Evolutionary conservation across 768 basidiomycete genomes (phyloP).

Genomic region (Dendrothele bispora): DNA sequence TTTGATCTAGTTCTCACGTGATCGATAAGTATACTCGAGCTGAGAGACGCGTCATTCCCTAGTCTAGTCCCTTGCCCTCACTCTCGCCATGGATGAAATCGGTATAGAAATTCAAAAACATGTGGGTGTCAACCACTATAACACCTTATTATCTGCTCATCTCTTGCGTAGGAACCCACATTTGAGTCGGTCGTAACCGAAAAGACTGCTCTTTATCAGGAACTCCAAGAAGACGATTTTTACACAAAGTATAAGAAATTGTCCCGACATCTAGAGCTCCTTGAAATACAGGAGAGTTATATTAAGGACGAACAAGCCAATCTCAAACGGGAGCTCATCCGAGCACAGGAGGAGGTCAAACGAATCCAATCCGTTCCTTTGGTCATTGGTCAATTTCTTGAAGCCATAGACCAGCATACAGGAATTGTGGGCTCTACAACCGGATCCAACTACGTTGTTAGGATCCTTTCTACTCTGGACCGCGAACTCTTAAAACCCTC

Average conservation of each 20-base stretch:
- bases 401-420: constrained; percentile 96
- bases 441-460: constrained; percentile 96
- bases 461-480: constrained; percentile 95
- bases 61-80: background rate
- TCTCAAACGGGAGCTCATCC: constrained; percentile 95
- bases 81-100: constrained; percentile 77
- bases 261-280: constrained; percentile 90
- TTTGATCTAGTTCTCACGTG: constrained; percentile 1
- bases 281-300: constrained; percentile 92
- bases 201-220: constrained; percentile 83
- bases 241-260: constrained; percentile 99
- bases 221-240: constrained; percentile 89
- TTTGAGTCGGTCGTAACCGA: constrained; percentile 87
- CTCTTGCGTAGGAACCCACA: constrained; percentile 71
- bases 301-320: constrained; percentile 99
- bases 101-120: constrained; percentile 83
- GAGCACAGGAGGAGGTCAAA: constrained; percentile 99
- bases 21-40: constrained; percentile 1
- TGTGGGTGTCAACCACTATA: constrained; percentile 43
- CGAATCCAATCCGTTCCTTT: constrained; percentile 98
- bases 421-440: constrained; percentile 98
- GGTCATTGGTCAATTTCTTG: constrained; percentile 98
- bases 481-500: constrained; percentile 96
- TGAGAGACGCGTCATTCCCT: constrained; percentile 9
- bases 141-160: background rate